These are phyloP conservation scores for Phytophthora litchii DNA, from an alignment of 352 stramenopile species.

Conservation along the genomic window DNA sequence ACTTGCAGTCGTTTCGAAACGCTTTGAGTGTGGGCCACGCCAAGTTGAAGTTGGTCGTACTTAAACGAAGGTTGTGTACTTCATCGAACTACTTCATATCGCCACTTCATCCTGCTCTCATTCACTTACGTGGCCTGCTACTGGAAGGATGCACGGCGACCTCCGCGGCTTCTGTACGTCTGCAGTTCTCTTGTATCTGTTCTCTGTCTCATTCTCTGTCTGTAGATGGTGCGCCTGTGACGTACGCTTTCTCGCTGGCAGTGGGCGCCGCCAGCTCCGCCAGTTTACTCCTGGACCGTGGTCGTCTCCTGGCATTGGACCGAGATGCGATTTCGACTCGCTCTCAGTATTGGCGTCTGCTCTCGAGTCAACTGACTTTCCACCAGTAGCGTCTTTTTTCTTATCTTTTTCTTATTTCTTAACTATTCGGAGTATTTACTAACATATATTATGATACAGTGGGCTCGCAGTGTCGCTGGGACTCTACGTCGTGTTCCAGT, in stretches of 20 bases:
- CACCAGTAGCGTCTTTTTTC: conserved; percentile 55
- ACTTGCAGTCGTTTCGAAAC: conserved; percentile 29
- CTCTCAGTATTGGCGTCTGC: conserved; percentile 74
- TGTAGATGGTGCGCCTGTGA: conserved; percentile 79
- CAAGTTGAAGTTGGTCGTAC: conserved; percentile 32
- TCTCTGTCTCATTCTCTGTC: conserved; percentile 21
- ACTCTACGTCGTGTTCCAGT: conserved; percentile 88
- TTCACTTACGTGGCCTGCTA: conserved; percentile 24
- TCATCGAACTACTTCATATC: conserved; percentile 10
- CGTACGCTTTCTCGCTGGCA: conserved; percentile 74
- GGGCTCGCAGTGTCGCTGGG: conserved; percentile 78
- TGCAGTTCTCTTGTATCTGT: neutral
- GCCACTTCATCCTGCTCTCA: conserved; percentile 3
- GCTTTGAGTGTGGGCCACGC: too few relatives aligned
- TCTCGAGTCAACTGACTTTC: conserved; percentile 76
- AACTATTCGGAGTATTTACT: conserved; percentile 11
- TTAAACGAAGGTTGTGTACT: conserved; percentile 6
- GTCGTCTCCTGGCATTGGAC: conserved; percentile 53
- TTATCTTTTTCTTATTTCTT: conserved; percentile 2
- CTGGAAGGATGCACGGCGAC: conserved; percentile 68
- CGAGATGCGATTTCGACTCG: conserved; percentile 58
- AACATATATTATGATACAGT: conserved; percentile 35
- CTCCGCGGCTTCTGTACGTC: conserved; percentile 83
- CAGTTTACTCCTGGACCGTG: conserved; percentile 68
- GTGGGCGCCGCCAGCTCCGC: conserved; percentile 70